A percentile compares a stretch with the other conserved stretches of the same genome.
Conservation (phyloP, 495 filamentous ascomycete genomes). For the Aspergillus conjunctus region DNA sequence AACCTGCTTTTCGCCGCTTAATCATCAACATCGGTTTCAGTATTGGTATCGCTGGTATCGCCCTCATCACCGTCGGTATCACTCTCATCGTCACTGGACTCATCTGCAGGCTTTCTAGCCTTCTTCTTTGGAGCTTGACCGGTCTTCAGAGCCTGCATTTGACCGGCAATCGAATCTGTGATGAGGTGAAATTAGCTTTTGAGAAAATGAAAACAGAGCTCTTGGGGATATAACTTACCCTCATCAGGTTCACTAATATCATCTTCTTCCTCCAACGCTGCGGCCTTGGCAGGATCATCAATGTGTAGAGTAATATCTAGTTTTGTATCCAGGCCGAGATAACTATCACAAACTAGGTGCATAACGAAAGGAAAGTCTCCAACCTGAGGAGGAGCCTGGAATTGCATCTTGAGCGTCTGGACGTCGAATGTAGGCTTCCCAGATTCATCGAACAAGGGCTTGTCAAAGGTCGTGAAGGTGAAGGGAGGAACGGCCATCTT, state of each 20-base stretch:
- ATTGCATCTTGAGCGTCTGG: constrained; percentile 96
- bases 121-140: constrained; percentile 62
- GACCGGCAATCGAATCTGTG: constrained; percentile 88
- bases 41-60: constrained; percentile 77
- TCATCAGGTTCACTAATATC: constrained; percentile 98
- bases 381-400: constrained; percentile 89
- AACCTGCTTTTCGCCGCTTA: constrained; percentile 19
- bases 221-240: constrained; percentile 71
- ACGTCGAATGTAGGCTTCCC: constrained; percentile 86
- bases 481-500: constrained; percentile 95
- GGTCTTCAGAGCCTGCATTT: constrained; percentile 87
- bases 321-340: constrained; percentile 88
- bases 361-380: constrained; percentile 91
- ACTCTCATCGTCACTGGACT: constrained; percentile 75
- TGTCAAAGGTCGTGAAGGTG: constrained; percentile 86
- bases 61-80: constrained; percentile 84
- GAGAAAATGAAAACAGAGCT: too few relatives aligned
- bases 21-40: constrained; percentile 72
- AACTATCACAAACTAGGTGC: constrained; percentile 90
- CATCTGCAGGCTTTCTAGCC: constrained; percentile 58
- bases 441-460: constrained; percentile 71
- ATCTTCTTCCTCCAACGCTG: constrained; percentile 72
- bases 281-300: constrained; percentile 86
- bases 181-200: constrained; percentile 33
- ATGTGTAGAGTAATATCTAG: constrained; percentile 84